Conservation (phyloP, 176 grass and related monocot genomes). For the Bolboschoenus planiculmis region DNA sequence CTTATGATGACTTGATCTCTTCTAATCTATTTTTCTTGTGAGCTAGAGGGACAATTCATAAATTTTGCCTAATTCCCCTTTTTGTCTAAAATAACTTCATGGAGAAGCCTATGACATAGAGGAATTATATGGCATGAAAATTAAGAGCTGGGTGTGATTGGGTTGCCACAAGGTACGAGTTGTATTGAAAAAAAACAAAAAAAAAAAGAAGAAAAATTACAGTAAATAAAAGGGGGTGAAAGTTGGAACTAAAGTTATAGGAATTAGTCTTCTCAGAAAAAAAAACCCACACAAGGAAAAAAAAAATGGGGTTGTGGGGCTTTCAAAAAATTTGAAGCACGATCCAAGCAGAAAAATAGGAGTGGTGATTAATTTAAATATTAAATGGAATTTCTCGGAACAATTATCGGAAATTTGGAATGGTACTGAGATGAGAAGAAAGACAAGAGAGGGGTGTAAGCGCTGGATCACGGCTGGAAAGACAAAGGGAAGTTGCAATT, state of each 20-base stretch:
- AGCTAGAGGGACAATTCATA: neutral
- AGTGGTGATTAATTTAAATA: neutral
- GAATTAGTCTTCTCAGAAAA: neutral
- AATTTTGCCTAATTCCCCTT: constrained; percentile 17
- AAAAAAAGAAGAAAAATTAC: neutral
- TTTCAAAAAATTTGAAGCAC: neutral
- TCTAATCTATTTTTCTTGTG: neutral
- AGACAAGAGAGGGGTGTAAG: neutral
- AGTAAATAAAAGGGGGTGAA: neutral
- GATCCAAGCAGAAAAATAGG: neutral
- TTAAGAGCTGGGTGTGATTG: constrained; percentile 24
- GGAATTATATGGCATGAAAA: neutral
- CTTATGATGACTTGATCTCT: neutral
- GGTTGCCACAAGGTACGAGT: constrained; percentile 16
- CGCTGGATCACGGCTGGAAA: constrained; percentile 27
- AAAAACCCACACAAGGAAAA: neutral
- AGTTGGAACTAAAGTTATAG: neutral
- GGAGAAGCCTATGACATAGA: neutral
- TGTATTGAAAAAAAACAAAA: neutral
- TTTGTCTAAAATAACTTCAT: neutral
- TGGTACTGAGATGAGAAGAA: neutral
- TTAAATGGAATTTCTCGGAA: neutral
- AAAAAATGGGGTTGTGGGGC: neutral
- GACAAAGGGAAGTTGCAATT: constrained; percentile 13
- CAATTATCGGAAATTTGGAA: neutral